Conservation (phyloP, 169 alveolate species). For the Babesia ovata region DNA sequence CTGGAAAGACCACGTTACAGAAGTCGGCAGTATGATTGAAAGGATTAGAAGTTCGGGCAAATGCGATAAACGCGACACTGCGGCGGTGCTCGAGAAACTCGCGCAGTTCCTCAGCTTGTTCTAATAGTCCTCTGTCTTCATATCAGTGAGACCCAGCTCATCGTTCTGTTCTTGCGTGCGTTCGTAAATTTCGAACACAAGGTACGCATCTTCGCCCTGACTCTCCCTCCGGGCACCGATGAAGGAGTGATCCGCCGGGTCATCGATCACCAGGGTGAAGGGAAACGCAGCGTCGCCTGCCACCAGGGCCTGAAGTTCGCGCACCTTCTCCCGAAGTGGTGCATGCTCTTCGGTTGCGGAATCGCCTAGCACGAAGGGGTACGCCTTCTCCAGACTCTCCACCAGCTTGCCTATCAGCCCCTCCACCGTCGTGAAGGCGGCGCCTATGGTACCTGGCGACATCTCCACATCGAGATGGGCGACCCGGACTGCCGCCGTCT, state of each 20-base stretch:
- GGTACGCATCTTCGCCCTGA: conserved; percentile 26
- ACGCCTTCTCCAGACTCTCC: conserved; percentile 80
- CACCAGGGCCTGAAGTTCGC: conserved; percentile 18
- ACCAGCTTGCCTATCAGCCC: conserved; percentile 88
- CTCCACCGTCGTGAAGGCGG: conserved; percentile 94
- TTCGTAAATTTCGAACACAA: conserved; percentile 25
- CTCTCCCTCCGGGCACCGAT: not conserved
- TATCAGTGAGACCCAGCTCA: conserved; percentile 46
- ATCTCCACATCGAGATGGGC: conserved; percentile 93
- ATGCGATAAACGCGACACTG: not conserved
- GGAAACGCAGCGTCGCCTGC: not conserved
- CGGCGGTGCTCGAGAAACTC: not conserved
- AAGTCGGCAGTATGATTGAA: not conserved
- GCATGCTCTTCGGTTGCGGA: conserved; percentile 59
- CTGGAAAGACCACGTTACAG: not conserved
- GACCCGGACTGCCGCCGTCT: conserved; percentile 88
- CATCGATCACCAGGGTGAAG: conserved; percentile 42
- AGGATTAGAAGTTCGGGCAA: not conserved
- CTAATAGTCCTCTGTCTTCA: conserved; percentile 49
- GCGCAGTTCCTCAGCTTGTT: conserved; percentile 37
- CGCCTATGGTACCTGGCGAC: conserved; percentile 88
- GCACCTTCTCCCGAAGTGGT: conserved; percentile 16
- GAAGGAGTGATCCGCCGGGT: conserved; percentile 62
- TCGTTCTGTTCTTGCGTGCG: conserved; percentile 60
- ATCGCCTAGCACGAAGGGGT: conserved; percentile 94